These are phyloP conservation scores for Mycosphaerella sp. DNA, from an alignment of 2,329 filamentous ascomycete species.

Conservation along the genomic window DNA sequence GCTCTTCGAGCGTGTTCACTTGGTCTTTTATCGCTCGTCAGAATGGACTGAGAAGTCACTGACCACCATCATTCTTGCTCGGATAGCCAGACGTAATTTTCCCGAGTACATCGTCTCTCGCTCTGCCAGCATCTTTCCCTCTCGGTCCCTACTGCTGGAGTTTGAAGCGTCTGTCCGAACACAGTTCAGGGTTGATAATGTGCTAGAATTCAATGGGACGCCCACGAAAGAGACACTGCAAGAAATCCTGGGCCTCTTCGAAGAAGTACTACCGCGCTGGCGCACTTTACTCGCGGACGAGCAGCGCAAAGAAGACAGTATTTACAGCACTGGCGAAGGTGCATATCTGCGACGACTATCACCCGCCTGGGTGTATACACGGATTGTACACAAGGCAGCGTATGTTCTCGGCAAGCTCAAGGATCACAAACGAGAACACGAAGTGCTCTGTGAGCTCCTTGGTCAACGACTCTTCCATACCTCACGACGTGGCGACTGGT, in stretches of 20 bases:
- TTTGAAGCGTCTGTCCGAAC: slow-evolving; percentile 81
- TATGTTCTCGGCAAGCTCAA: slow-evolving; percentile 69
- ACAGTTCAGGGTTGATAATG: slow-evolving; percentile 72
- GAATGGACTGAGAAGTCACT: slow-evolving; percentile 98
- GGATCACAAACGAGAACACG: slow-evolving; percentile 68
- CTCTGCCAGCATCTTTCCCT: slow-evolving; percentile 80
- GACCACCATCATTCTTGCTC: slow-evolving; percentile 87
- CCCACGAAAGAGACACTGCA: slow-evolving; percentile 59
- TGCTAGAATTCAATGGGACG: slow-evolving; percentile 72
- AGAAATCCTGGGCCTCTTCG: slow-evolving; percentile 63
- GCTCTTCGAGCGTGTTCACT: slow-evolving; percentile 86
- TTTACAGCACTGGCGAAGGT: slow-evolving; percentile 78
- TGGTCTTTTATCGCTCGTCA: slow-evolving; percentile 92
- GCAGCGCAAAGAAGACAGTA: slow-evolving; percentile 64
- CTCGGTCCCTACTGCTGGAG: slow-evolving; percentile 68
- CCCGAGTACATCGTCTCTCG: slow-evolving; percentile 85
- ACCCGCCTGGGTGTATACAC: slow-evolving; percentile 86
- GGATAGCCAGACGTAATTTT: slow-evolving; percentile 81
- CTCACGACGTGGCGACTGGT: slow-evolving; percentile 82
- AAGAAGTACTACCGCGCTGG: slow-evolving; percentile 77
- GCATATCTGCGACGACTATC: slow-evolving; percentile 85
- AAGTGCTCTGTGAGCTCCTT: slow-evolving; percentile 67
- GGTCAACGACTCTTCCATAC: slow-evolving; percentile 77
- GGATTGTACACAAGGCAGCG: slow-evolving; percentile 83
- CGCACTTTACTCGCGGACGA: slow-evolving; percentile 64